Base-by-base conservation (phyloP, 2,329 filamentous ascomycete genomes). In the Nothophaeocryptopus gaeumannii region DNA sequence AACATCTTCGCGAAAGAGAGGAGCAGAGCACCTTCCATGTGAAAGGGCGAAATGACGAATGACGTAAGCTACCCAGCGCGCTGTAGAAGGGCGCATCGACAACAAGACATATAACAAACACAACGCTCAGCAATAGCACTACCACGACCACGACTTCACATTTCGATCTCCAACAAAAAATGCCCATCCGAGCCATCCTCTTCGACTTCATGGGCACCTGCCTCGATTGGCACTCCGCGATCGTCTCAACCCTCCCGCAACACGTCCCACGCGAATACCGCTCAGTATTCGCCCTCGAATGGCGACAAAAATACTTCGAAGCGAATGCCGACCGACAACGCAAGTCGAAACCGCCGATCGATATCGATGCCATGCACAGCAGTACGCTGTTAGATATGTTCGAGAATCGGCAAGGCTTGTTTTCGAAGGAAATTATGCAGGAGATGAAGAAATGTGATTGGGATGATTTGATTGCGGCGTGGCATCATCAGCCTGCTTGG, bases 141-240 rank as follows among this genome's bases (percentile, higher is more conserved):
- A n/a, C n/a, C n/a, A n/a, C n/a, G n/a, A n/a, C n/a, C n/a, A n/a
- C n/a, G n/a, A n/a, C n/a, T n/a, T n/a, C n/a, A n/a, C n/a, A n/a
- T n/a, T n/a, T n/a, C n/a, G n/a, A n/a, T 26, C 20, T 4, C 3
- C 20, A 26, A n/a, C 9, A 20, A 15, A 45, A 11, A 40, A 50
- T 51, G 50, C 45, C 38, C 3, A 51, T 50, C 43, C 77, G 74
- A 61, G 77, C 74, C 2, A 67, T 79, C 36, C 74, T 80, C 55
- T 81, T 80, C 63, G 76, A 81, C 64, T 77, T 81, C 58, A 81
- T 81, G 78, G 78, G 79, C 16, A 81, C 78, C 20, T 81, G 78
- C 54, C 74, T 78, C 2, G 72, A 82, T 61, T 81, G 77, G 78
- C 76, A 80, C 51, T 52, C 56, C 16, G 55, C 16, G 16, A 54